Evolutionary conservation across 2,329 filamentous ascomycete species (phyloP), one percentile per base, ranked within the genome.

Genomic region (Graphium sp.): DNA sequence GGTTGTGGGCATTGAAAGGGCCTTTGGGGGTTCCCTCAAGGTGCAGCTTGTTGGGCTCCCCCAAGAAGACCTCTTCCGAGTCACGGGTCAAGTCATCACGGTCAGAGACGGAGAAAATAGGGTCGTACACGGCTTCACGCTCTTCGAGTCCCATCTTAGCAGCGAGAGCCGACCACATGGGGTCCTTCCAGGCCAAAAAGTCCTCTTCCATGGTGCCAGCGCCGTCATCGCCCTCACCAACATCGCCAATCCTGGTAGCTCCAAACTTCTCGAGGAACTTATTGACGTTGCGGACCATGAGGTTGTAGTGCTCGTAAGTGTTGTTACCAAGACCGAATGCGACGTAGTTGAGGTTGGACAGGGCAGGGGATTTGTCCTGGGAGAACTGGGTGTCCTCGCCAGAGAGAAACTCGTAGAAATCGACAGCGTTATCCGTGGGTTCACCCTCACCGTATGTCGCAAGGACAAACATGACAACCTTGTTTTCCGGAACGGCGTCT

Each of bases 151-250:
- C 71, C 77, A 98, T 82, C 47, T 81, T 74, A 39, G 81, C 69
- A 15, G 78, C 65, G 30, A 98, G 63, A 34, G 79, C 80, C 43
- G 68, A 62, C 89, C 91, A 98, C 89, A 98, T 98, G 36, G 85
- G 85, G 45, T 98, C 89, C 60, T 98, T 98, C 89, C 89, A 98
- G 39, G 87, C 82, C 44, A 98, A 59, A 53, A 95, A 98, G 46
- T 98, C 91, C 58, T 98, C 91, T 58, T 98, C 89, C 91, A 98
- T 98, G 32, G 89, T 98, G 35, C 91, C 89, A 39, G 89, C 85
- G 38, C 91, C 89, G 49, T 98, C 89, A 44, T 98, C 89, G 45
- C 89, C 89, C 59, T 95, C 87, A 42, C 91, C 89, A 32, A 85
- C 83, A 33, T 74, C 63, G 25, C 89, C 85, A 40, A 98, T 82